These are phyloP conservation scores for Polychaeton citri DNA, from an alignment of 2,329 filamentous ascomycete genomes.

Conservation along the genomic window DNA sequence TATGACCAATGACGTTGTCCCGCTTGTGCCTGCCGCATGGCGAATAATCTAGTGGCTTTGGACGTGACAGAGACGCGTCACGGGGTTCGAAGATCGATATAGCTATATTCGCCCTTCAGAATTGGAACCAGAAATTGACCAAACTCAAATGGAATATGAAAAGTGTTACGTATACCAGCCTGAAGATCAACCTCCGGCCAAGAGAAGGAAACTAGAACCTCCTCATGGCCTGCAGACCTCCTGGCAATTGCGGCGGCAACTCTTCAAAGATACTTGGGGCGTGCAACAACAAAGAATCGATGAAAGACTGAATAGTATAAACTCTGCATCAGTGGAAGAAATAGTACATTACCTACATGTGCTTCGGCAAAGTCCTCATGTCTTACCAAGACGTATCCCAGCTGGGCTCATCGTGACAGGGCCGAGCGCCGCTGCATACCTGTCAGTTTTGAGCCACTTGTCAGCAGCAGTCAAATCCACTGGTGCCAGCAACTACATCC, in stretches of 20 bases:
- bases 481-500: slow-evolving; percentile 43
- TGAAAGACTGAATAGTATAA: slow-evolving; percentile 41
- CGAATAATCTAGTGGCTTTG: too few relatives aligned
- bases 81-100: too few relatives aligned
- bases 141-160: slow-evolving; percentile 34
- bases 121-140: too few relatives aligned
- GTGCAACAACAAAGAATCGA: slow-evolving; percentile 51
- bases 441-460: slow-evolving; percentile 59
- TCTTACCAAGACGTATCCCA: slow-evolving; percentile 4
- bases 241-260: slow-evolving; percentile 38
- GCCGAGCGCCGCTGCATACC: slow-evolving; percentile 64
- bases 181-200: slow-evolving; percentile 23
- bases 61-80: background rate
- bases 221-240: slow-evolving; percentile 23
- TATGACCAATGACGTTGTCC: background rate
- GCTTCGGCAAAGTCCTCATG: background rate
- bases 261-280: slow-evolving; percentile 53
- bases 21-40: background rate
- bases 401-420: slow-evolving; percentile 54
- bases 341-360: background rate
- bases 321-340: slow-evolving; percentile 37
- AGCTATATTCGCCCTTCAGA: too few relatives aligned
- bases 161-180: slow-evolving; percentile 34
- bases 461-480: slow-evolving; percentile 24
- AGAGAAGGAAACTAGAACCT: slow-evolving; percentile 24